Conservation (phyloP, 257 asterid species). For the Solanum sejunctum region DNA sequence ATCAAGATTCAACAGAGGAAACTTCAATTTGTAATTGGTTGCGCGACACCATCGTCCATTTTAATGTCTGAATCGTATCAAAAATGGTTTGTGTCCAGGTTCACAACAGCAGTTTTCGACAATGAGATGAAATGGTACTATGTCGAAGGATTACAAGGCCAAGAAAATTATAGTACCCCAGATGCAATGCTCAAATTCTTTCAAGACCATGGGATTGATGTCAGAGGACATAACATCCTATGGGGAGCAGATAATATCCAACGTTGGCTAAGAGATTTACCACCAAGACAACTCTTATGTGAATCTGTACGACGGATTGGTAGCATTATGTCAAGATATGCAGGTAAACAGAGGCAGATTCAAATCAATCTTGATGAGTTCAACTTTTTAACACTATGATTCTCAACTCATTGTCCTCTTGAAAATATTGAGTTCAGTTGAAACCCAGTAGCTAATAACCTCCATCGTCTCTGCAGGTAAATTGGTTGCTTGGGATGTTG, state of each 20-base stretch:
- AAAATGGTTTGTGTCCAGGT: conserved; percentile 35
- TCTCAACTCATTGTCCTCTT: background rate
- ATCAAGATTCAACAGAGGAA: conserved; percentile 21
- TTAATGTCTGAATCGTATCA: conserved; percentile 21
- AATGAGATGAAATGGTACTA: conserved; percentile 60
- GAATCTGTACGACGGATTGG: conserved; percentile 16
- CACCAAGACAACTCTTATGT: conserved; percentile 10
- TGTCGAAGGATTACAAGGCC: conserved; percentile 10
- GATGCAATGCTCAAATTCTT: conserved; percentile 45
- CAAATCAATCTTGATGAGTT: background rate
- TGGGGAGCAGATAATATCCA: conserved; percentile 28
- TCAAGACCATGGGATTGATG: conserved; percentile 6
- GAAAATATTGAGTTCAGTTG: background rate
- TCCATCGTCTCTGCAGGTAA: background rate
- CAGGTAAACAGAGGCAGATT: background rate
- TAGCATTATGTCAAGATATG: conserved; percentile 36
- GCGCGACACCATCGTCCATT: conserved; percentile 23
- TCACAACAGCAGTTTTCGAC: conserved; percentile 30
- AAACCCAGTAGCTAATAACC: background rate
- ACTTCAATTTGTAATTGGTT: conserved; percentile 30
- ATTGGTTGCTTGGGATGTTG: conserved; percentile 42
- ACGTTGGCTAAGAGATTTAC: conserved; percentile 16
- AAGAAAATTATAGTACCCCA: conserved; percentile 30
- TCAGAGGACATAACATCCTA: conserved; percentile 40
- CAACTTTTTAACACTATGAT: background rate